Evolutionary conservation across 768 basidiomycete species (phyloP).

Genomic region (Rhizopogon rudus): DNA sequence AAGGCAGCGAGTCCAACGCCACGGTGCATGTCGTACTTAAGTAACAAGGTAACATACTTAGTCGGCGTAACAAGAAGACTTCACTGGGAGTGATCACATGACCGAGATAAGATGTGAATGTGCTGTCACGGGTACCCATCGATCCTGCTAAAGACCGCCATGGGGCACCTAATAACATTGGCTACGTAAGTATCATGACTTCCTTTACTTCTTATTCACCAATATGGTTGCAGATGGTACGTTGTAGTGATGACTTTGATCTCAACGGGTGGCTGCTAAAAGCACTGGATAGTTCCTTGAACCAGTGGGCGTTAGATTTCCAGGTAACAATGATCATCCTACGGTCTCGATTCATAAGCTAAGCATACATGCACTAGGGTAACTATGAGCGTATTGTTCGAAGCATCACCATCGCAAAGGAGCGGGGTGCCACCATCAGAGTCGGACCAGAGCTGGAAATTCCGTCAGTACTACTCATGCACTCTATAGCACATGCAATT

Average conservation of each 20-base stretch:
- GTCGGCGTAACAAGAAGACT: too few relatives aligned
- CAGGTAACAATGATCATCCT: slow-evolving; percentile 45
- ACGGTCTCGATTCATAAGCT: neutral
- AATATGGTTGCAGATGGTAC: slow-evolving; percentile 19
- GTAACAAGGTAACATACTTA: neutral
- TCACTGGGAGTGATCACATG: neutral
- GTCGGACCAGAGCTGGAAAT: slow-evolving; percentile 98
- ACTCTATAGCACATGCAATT: neutral
- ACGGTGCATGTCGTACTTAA: slow-evolving; percentile 49
- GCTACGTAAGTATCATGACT: slow-evolving; percentile 60
- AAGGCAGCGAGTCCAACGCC: slow-evolving; percentile 89
- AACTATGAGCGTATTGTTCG: slow-evolving; percentile 88
- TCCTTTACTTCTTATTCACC: neutral
- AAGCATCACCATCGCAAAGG: slow-evolving; percentile 86
- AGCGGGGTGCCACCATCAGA: slow-evolving; percentile 80
- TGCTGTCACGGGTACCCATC: too few relatives aligned
- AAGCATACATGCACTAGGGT: slow-evolving; percentile 45
- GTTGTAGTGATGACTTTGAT: neutral
- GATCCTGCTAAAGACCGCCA: slow-evolving; percentile 16
- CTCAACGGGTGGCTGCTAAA: neutral
- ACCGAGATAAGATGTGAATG: slow-evolving; percentile 9
- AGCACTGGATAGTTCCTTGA: slow-evolving; percentile 66
- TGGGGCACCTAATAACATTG: slow-evolving; percentile 85
- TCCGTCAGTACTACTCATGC: slow-evolving; percentile 47
- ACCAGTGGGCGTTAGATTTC: slow-evolving; percentile 97